phyloP scores from a whole-genome alignment of 2,329 filamentous ascomycete genomes.

The Scytalidium lignicola region DNA sequence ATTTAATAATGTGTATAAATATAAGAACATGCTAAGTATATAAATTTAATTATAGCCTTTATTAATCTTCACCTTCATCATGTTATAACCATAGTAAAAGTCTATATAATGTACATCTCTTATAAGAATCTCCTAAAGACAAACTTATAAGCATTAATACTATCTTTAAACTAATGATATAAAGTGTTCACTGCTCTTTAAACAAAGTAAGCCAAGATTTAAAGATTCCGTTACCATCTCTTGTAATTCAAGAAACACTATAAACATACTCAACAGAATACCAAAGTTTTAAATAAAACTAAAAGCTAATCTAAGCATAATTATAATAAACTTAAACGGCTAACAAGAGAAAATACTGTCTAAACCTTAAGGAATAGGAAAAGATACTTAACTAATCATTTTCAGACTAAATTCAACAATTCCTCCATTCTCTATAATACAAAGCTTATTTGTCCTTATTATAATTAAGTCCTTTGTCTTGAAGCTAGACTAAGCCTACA shows the following conservation, averaged over 20 bases:
- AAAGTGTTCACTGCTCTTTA: too few species aligned
- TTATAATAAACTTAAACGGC: slow-evolving; percentile 20
- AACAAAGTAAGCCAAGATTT: too few species aligned
- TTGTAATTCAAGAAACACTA: slow-evolving; percentile 28
- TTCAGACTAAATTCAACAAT: slow-evolving; percentile 29
- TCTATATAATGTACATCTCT: too few species aligned
- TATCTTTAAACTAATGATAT: too few species aligned
- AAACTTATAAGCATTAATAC: too few species aligned
- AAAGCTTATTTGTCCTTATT: slow-evolving; percentile 35
- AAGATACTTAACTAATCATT: slow-evolving; percentile 18
- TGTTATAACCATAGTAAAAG: too few species aligned
- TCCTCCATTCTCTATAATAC: slow-evolving; percentile 22
- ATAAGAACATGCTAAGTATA: too few species aligned
- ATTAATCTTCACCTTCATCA: too few species aligned
- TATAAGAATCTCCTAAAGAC: too few species aligned
- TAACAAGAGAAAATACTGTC: slow-evolving; percentile 18
- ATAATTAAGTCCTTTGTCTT: slow-evolving; percentile 28
- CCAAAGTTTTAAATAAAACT: slow-evolving; percentile 19
- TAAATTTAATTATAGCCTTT: too few species aligned
- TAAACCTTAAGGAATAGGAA: slow-evolving; percentile 11
- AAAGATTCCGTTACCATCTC: too few species aligned
- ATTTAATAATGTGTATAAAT: too few species aligned
- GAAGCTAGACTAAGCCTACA: slow-evolving; percentile 36
- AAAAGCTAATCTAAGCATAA: slow-evolving; percentile 19
- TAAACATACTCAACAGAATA: slow-evolving; percentile 28